A percentile compares a stretch with the other conserved stretches of the same genome.
phyloP scores from a whole-genome alignment of 1,139 yeast species.

The Geotrichum phurueaensis region DNA sequence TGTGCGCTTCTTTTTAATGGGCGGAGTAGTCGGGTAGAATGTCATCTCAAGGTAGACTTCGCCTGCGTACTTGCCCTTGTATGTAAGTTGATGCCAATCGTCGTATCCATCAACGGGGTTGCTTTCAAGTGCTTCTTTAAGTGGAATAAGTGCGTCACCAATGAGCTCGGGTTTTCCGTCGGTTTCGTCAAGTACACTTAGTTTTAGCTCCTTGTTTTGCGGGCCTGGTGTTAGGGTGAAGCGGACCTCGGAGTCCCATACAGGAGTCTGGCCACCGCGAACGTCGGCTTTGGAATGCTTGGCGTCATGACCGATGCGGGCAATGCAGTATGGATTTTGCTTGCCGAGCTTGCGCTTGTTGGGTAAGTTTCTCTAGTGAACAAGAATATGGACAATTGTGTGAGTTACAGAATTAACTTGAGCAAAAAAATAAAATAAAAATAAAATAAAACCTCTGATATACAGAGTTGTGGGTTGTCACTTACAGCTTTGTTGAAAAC shows the following conservation, averaged over 20 bases:
- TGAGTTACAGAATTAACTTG: not conserved
- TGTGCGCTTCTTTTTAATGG: not conserved
- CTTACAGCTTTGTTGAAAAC: conserved; percentile 38
- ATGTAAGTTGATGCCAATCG: conserved; percentile 69
- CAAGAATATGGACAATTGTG: not conserved
- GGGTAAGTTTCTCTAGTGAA: conserved; percentile 52
- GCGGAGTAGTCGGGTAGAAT: conserved; percentile 52
- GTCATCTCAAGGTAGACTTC: conserved; percentile 87
- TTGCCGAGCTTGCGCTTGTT: conserved; percentile 78
- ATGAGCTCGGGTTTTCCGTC: conserved; percentile 81
- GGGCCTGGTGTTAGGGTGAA: conserved; percentile 50
- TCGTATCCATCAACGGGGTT: conserved; percentile 74
- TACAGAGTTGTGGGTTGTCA: conserved; percentile 9
- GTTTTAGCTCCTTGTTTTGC: conserved; percentile 49
- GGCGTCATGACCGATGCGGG: conserved; percentile 75
- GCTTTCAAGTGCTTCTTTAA: conserved; percentile 58
- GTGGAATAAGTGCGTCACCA: conserved; percentile 75
- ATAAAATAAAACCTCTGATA: no score
- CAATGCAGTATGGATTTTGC: conserved; percentile 80
- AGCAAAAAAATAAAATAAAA: conserved; percentile 1
- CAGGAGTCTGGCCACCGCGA: conserved; percentile 89
- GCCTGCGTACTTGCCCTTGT: conserved; percentile 77
- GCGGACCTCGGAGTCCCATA: conserved; percentile 73
- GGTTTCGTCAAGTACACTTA: conserved; percentile 81
- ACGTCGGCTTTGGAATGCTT: conserved; percentile 65